Percentiles rank a stretch among this genome's conserved stretches.
Conservation (phyloP, 2,329 filamentous ascomycete species). For the Fonsecaea nubica region DNA sequence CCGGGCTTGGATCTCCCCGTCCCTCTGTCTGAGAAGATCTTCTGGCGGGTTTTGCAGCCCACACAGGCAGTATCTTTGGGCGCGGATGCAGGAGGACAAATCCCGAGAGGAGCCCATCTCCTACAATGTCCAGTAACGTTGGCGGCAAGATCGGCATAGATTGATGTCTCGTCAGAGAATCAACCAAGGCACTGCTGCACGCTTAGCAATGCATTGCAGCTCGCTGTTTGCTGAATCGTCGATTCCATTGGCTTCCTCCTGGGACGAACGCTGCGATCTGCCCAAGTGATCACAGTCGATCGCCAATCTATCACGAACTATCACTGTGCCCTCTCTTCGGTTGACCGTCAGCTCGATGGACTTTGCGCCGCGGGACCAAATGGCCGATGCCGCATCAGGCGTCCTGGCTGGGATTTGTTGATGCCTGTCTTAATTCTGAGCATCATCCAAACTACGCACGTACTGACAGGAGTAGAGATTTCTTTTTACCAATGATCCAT, state of each 20-base stretch:
- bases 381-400: not conserved
- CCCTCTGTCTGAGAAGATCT: slow-evolving; percentile 2
- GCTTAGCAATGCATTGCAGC: not conserved
- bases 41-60: not conserved
- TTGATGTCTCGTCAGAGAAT: not conserved
- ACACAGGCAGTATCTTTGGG: not conserved
- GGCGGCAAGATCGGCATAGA: not conserved
- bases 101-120: not conserved
- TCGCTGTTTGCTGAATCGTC: not conserved
- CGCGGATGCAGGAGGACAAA: not conserved
- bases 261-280: slow-evolving; percentile 2
- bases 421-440: not conserved
- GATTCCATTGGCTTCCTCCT: not conserved
- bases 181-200: not conserved
- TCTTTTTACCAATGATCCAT: too few relatives aligned
- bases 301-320: slow-evolving; percentile 8
- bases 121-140: not conserved
- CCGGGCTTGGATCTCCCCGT: not conserved
- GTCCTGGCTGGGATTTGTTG: not conserved
- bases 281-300: not conserved
- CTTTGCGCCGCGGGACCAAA: not conserved
- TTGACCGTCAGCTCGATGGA: not conserved
- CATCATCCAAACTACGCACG: not conserved
- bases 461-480: not conserved
- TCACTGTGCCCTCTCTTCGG: not conserved